These are phyloP conservation scores for Colletotrichum neosansevieriae DNA, from an alignment of 2,329 filamentous ascomycete species.

Conservation along the genomic window DNA sequence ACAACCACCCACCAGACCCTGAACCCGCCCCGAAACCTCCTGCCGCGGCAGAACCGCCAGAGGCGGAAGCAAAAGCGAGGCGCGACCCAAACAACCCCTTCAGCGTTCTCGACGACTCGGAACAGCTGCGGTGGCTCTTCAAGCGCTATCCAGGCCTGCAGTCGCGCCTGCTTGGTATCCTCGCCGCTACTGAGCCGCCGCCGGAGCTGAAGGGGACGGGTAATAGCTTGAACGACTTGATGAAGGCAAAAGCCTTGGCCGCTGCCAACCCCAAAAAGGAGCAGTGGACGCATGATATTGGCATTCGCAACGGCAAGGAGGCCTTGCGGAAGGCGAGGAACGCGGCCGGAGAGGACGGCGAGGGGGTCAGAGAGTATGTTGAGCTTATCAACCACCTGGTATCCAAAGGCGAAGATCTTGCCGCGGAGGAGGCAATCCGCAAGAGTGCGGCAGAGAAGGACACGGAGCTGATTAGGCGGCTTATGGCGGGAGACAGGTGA, in stretches of 20 bases:
- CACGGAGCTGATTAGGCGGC: conserved; percentile 60
- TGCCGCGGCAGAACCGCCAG: conserved; percentile 48
- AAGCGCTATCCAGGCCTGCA: conserved; percentile 64
- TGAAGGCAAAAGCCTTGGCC: conserved; percentile 38
- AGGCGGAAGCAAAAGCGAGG: conserved; percentile 12
- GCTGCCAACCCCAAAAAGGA: conserved; percentile 49
- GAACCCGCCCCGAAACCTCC: conserved; percentile 46
- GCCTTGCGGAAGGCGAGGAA: conserved; percentile 64
- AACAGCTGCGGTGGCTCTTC: conserved; percentile 64
- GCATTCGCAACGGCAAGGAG: conserved; percentile 66
- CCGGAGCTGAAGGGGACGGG: conserved; percentile 32
- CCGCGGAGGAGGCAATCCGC: conserved; percentile 53
- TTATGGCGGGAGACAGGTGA: conserved; percentile 60
- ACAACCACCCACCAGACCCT: conserved; percentile 60
- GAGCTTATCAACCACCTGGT: conserved; percentile 67
- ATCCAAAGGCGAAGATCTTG: conserved; percentile 47
- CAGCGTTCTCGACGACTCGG: conserved; percentile 62
- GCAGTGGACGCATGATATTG: conserved; percentile 70
- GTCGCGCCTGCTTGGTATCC: conserved; percentile 60
- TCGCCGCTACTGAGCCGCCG: conserved; percentile 63
- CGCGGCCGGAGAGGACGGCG: conserved; percentile 65
- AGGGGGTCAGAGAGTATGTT: conserved; percentile 71
- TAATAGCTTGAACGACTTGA: conserved; percentile 39
- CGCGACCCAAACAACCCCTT: conserved; percentile 58
- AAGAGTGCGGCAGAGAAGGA: conserved; percentile 62